Evolutionary conservation across 768 basidiomycete species (phyloP), one percentile per base, ranked within the genome.

Genomic region (Daedaleopsis nitida): DNA sequence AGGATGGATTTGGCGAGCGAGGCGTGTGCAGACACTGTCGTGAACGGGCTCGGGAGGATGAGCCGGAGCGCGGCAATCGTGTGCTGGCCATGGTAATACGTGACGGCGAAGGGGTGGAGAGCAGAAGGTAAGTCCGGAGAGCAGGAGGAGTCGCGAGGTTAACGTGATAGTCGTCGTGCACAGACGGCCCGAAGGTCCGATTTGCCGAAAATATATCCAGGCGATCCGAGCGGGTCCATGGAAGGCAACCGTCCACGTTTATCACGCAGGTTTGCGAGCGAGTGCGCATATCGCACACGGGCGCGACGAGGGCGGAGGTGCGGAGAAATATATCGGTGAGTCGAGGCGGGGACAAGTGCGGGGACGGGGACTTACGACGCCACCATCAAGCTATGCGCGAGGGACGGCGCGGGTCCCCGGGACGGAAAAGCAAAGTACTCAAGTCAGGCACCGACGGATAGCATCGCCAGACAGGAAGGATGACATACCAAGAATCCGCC

Each of bases 401-500:
- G 57, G 66, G 23, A n/a, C 70, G 35, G 12, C n/a, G 11, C n/a
- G 11, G 60, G 66, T 34, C 58, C 27, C 39, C 57, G 42, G 39
- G 11, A 17, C 11, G 39, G 39, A 3, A n/a, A n/a, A n/a, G n/a
- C 44, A 44, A n/a, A 23, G 51, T n/a, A 35, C 51, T 19, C 47
- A n/a, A 54, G 57, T 64, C 62, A 58, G 60, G 57, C 39, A 59
- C 56, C 27, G 23, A 34, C 7, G 52, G 17, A 21, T 16, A 43
- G 11, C 16, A 35, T 24, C 0, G 16, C 11, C 17, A 43, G 21
- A 47, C 27, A 52, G 27, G 16, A 63, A 49, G 70, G 70, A 71
- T 67, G 57, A 71, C 89, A 76, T 66, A 92, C 87, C 76, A 94
- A 67, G 77, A 93, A 95, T 35, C 91, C 92, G 43, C 89, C 89